phyloP scores from a whole-genome alignment of 1,284 basidiomycete genomes.

The Boletellus deceptivus region DNA sequence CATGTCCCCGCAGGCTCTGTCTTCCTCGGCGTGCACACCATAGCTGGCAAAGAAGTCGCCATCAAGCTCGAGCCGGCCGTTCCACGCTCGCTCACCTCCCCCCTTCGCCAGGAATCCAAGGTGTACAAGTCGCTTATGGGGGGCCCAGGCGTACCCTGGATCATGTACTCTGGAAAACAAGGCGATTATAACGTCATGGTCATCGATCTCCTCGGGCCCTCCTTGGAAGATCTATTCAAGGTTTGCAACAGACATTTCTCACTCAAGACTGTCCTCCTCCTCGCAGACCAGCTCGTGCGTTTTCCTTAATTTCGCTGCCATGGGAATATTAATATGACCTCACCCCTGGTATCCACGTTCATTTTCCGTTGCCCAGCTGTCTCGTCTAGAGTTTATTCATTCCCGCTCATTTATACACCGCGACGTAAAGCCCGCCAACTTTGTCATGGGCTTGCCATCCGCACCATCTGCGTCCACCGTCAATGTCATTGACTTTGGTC shows the following conservation, averaged over 20 bases:
- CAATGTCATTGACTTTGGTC: slow-evolving; percentile 96
- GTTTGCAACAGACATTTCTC: slow-evolving; percentile 92
- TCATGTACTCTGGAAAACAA: slow-evolving; percentile 92
- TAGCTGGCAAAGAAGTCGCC: slow-evolving; percentile 94
- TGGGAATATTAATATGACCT: slow-evolving; percentile 8
- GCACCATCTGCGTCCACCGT: slow-evolving; percentile 58
- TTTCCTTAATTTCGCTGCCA: neutral
- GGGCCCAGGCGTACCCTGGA: slow-evolving; percentile 91
- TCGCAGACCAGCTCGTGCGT: slow-evolving; percentile 88
- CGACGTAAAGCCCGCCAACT: slow-evolving; percentile 96
- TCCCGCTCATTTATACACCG: slow-evolving; percentile 80
- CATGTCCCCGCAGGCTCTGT: slow-evolving; percentile 66
- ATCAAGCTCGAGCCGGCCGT: slow-evolving; percentile 94
- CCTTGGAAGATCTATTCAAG: slow-evolving; percentile 93
- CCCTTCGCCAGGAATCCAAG: slow-evolving; percentile 89
- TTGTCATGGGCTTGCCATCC: slow-evolving; percentile 69
- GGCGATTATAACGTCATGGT: slow-evolving; percentile 98
- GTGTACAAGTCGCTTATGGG: slow-evolving; percentile 93
- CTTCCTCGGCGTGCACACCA: slow-evolving; percentile 91
- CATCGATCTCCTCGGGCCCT: slow-evolving; percentile 91
- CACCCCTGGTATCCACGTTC: slow-evolving; percentile 15
- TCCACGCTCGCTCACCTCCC: slow-evolving; percentile 46
- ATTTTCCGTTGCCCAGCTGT: slow-evolving; percentile 47
- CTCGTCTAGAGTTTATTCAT: slow-evolving; percentile 75
- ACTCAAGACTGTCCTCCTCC: slow-evolving; percentile 88